These are phyloP conservation scores for Candida lessepsii DNA, from an alignment of 805 yeast species.

Conservation along the genomic window DNA sequence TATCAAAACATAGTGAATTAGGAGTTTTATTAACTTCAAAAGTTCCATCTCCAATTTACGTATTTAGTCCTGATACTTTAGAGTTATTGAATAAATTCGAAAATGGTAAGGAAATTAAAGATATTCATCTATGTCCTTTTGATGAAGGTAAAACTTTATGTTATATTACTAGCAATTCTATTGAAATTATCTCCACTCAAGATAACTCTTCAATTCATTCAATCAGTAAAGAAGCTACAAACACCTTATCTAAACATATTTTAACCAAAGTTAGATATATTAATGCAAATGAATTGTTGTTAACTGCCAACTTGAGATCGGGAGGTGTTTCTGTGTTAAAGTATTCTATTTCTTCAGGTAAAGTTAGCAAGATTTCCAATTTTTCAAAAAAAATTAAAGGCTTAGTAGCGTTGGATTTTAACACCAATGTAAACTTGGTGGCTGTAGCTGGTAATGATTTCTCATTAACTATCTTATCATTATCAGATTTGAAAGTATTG, in stretches of 20 bases:
- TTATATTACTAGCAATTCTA: slow-evolving; percentile 54
- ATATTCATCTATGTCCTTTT: slow-evolving; percentile 59
- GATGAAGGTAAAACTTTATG: slow-evolving; percentile 61
- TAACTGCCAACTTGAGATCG: slow-evolving; percentile 30
- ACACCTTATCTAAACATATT: slow-evolving; percentile 15
- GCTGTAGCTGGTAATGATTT: slow-evolving; percentile 67
- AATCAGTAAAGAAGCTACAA: slow-evolving; percentile 19
- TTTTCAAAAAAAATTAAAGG: slow-evolving; percentile 52
- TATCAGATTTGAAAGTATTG: slow-evolving; percentile 50
- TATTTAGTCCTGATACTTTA: slow-evolving; percentile 56
- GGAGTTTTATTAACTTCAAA: slow-evolving; percentile 71
- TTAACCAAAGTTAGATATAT: slow-evolving; percentile 47
- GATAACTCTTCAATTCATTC: slow-evolving; percentile 39
- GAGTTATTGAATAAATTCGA: slow-evolving; percentile 53
- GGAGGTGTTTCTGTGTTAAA: slow-evolving; percentile 46
- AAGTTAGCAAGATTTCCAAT: slow-evolving; percentile 40
- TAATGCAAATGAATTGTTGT: slow-evolving; percentile 29
- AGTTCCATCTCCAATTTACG: slow-evolving; percentile 60
- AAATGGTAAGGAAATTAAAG: slow-evolving; percentile 51
- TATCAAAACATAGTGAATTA: slow-evolving; percentile 57
- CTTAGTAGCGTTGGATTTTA: slow-evolving; percentile 50
- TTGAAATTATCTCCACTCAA: slow-evolving; percentile 51
- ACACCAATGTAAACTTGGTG: slow-evolving; percentile 42
- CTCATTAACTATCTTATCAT: slow-evolving; percentile 57
- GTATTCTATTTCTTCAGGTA: slow-evolving; percentile 42